Evolutionary conservation across 1,139 yeast genomes (phyloP).

Genomic region (Petasospora fabianii): DNA sequence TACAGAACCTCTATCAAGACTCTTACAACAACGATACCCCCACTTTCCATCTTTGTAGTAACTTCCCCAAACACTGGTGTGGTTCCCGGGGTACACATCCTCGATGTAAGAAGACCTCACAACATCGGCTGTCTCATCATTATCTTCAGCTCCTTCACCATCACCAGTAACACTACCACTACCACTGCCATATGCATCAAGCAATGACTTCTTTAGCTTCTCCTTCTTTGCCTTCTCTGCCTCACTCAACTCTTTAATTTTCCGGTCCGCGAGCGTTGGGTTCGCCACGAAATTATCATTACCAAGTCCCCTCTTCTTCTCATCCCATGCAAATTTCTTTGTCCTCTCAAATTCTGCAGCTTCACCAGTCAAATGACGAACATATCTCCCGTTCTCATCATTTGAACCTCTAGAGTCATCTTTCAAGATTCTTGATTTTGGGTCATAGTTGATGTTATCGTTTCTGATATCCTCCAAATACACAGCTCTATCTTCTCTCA

Average conservation of each 20-base stretch:
- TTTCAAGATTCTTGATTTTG: constrained; percentile 51
- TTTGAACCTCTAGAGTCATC: constrained; percentile 45
- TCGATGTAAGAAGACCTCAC: constrained; percentile 34
- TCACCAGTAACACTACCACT: constrained; percentile 6
- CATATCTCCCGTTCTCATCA: constrained; percentile 51
- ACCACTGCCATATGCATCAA: constrained; percentile 12
- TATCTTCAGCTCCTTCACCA: not conserved
- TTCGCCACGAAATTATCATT: constrained; percentile 25
- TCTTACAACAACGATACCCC: constrained; percentile 48
- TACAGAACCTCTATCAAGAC: constrained; percentile 14
- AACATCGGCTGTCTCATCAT: constrained; percentile 6
- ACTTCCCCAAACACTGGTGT: constrained; percentile 45
- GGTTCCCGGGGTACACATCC: constrained; percentile 38
- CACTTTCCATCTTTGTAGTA: constrained; percentile 44
- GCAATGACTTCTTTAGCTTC: constrained; percentile 14
- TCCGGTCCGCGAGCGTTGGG: constrained; percentile 23
- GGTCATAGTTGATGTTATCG: constrained; percentile 41
- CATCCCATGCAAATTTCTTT: constrained; percentile 54
- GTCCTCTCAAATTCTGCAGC: constrained; percentile 45
- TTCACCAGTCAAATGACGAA: constrained; percentile 48
- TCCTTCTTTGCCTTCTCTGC: constrained; percentile 12
- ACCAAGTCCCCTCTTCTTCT: constrained; percentile 19
- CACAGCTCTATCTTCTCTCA: constrained; percentile 38
- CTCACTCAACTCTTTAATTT: constrained; percentile 14
- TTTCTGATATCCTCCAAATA: constrained; percentile 34